Base-by-base conservation (phyloP, 2,329 filamentous ascomycete genomes). In the Penicillium polonicum region DNA sequence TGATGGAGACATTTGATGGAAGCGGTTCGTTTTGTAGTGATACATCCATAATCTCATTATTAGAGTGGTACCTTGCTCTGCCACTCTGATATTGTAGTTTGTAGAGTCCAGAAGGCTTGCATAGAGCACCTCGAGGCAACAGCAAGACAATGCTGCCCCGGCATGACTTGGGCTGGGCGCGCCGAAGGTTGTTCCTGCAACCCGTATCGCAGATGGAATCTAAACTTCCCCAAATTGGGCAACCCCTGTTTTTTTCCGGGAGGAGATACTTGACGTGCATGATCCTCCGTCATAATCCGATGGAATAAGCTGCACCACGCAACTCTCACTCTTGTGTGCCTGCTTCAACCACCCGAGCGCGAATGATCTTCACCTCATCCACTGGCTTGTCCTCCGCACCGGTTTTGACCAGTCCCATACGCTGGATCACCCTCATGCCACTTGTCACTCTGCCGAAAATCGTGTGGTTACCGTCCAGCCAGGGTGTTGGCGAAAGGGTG, bases 391-490 rank as follows among this genome's bases (percentile, higher is more conserved):
- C 94, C 66, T 93, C 91, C 8, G 78, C 77, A 25, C 86, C 90
- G 0, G 92, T 96, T 79, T 89, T 91, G 49, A 96, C 91, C 57
- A 94, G 73, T 0, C 92, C 94, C 85, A 99, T 90, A 64, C 91
- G 83, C 79, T 91, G 88, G 29, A 97, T 87, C n/a, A 93, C 82
- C 56, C 83, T 81, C 83, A 97, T 85, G 0, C 94, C 94, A 54
- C 78, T 84, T 79, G 89, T 92, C 39, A 99, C 92, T 53, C 93
- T 81, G 1, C 94, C 94, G 72, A 99, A 99, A 65, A 99, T 95
- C 12, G 92, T 96, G 74, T 99, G 93, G 76, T 96, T 97, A 23
- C 92, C 92, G 76, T 99, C 94, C 59, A 99, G 78, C 93, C 93
- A 97, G 0, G 94, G 94, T 17, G 94, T 93, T 5, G 93, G 93